phyloP scores from a whole-genome alignment of 23 red algal genomes.

The Gracilaria domingensis region DNA sequence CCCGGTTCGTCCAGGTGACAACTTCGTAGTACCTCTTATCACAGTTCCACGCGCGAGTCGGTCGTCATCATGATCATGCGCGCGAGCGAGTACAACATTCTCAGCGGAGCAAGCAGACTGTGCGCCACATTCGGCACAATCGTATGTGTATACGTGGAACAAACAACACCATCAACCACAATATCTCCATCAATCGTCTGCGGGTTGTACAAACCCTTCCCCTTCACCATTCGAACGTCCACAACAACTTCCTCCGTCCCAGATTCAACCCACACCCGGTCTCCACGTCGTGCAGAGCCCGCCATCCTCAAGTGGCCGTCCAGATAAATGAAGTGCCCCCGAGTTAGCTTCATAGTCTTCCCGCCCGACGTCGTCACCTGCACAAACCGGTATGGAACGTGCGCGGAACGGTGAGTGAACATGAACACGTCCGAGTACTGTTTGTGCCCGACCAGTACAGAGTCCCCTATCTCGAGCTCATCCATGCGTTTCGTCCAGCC shows the following conservation, averaged over 20 bases:
- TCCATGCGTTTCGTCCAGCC: conserved; percentile 59
- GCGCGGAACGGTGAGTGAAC: conserved; percentile 63
- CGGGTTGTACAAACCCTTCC: conserved; percentile 37
- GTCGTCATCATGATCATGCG: background rate
- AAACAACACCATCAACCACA: conserved; percentile 33
- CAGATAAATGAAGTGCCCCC: conserved; percentile 53
- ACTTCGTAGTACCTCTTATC: too few species aligned
- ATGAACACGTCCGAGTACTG: conserved; percentile 61
- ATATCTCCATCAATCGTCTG: conserved; percentile 53
- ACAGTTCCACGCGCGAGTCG: background rate
- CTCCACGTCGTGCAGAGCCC: conserved; percentile 4
- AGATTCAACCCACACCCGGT: conserved; percentile 5
- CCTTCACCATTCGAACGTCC: background rate
- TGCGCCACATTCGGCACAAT: conserved; percentile 13
- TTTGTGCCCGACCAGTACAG: conserved; percentile 30
- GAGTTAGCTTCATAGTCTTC: conserved; percentile 22
- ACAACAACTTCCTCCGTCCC: conserved; percentile 1
- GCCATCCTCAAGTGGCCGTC: conserved; percentile 28
- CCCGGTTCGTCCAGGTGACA: too few species aligned
- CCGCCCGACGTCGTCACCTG: conserved; percentile 23
- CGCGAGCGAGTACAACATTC: background rate
- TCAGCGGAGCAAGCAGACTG: conserved; percentile 21
- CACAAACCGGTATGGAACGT: conserved; percentile 37
- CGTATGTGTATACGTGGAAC: conserved; percentile 36
- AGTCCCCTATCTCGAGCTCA: conserved; percentile 65